Evolutionary conservation across 2,329 filamentous ascomycete genomes (phyloP), one percentile per base, ranked within the genome.

Genomic region (Scedosporium dehoogii): DNA sequence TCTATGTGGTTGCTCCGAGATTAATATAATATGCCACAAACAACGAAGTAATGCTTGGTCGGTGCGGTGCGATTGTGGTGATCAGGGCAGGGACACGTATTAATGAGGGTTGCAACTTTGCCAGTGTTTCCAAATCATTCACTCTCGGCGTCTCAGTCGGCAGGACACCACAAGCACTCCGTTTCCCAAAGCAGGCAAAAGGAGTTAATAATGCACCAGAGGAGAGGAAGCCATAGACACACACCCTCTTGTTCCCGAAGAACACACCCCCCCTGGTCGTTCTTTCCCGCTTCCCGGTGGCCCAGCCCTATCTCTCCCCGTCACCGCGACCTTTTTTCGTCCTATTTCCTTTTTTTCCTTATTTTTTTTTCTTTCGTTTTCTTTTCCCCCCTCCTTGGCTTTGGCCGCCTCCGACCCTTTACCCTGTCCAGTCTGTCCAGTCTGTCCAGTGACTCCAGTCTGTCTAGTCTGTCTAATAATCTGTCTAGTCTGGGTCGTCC

Each of bases 251-350:
- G 1, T 5, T 14, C 18, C 51, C 23, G 51, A 55, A 55, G 12
- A 33, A 2, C 55, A 33, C 55, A 16, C 33, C 55, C 55, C 55
- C 55, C 55, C 55, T 38, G 25, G 25, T 18, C 41, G 27, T 58
- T 41, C 55, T 58, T 58, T 41, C 55, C 55, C 55, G 29, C 57
- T 44, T 51, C 27, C 46, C 27, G 46, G 38, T 38, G 53, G 59
- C 59, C 59, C 59, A 61, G 59, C 59, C 59, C 59, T 61, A 61
- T 51, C 42, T 44, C 25, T 60, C 59, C 59, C 44, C 29, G 44
- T 60, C 59, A 51, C 42, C n/a, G 7, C 51, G 51, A 55, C 51
- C 23, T 23, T 55, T 25, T 55, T 48, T 48, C 44, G n/a, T 48
- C 44, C 10, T 23, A n/a, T 6, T 23, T 18, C n/a, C 1, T 18